Base-by-base conservation (phyloP, 139 green algal species). In the Mesotaenium endlicherianum region DNA sequence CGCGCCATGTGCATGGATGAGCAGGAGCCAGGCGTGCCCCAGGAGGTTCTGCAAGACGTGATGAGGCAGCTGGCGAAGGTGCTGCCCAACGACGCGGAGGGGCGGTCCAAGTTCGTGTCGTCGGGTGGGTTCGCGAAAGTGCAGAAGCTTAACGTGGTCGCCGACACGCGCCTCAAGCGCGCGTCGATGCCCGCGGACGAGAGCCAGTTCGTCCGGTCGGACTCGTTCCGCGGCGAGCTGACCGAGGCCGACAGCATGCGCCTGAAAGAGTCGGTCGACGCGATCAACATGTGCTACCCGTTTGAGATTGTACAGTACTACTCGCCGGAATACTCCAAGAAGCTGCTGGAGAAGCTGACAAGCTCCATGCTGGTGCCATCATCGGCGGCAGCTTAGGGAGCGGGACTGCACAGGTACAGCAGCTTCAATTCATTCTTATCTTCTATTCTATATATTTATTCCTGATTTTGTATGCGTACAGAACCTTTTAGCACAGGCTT, bases 241-340 rank as follows among this genome's bases (percentile, higher is more conserved):
- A n/a, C n/a, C n/a, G n/a, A n/a, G n/a, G n/a, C n/a, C n/a, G n/a
- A n/a, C n/a, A n/a, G n/a, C n/a, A n/a, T n/a, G n/a, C n/a, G n/a
- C n/a, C n/a, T n/a, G n/a, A n/a, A n/a, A n/a, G 94, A 96, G 84
- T 90, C 89, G 8, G 92, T 96, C 45, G 92, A 96, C 58, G 88
- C 94, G 72, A 95, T 97, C 91, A 97, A 96, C 91, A 92, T 83
- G 82, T 91, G 80, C 67, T 97, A 94, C 87, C 93, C 93, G 6
- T 89, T 92, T 77, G 89, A 94, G 88, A 93, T 95, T 30, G 92
- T 95, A 42, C 91, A 92, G 67, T 96, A 96, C 91, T 96, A 96
- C 90, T 93, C 89, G 75, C 93, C 93, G 26, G 87, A 69, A 38
- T 96, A 96, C 87, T 90, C 85, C 68, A 83, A 92, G 84, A 87